Conservation (phyloP, 1,284 basidiomycete genomes). For the Apiotrichum sp. region DNA sequence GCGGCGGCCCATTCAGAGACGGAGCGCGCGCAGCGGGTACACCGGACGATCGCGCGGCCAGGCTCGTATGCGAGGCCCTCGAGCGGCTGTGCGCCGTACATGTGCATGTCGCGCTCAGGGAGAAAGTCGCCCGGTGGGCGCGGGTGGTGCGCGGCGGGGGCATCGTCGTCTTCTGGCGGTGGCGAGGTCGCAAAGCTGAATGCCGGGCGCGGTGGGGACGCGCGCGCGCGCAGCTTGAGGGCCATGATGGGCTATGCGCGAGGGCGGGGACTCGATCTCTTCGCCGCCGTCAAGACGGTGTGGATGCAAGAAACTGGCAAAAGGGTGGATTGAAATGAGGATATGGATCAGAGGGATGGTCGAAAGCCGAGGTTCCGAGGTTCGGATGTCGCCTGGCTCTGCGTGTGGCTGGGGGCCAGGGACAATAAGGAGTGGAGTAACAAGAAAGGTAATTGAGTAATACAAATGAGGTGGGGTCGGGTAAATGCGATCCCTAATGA, state of each 20-base stretch:
- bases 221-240: conserved; percentile 25
- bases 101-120: conserved; percentile 75
- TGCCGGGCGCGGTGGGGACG: conserved; percentile 21
- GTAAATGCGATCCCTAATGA: neutral
- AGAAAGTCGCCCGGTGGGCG: conserved; percentile 72
- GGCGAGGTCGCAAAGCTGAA: conserved; percentile 31
- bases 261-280: neutral
- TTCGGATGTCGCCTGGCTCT: too few relatives aligned
- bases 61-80: conserved; percentile 43
- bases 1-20: conserved; percentile 65
- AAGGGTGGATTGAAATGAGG: too few relatives aligned
- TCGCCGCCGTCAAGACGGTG: too few relatives aligned
- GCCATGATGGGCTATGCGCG: conserved; percentile 19
- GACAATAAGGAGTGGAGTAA: conserved; percentile 12
- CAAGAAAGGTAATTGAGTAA: neutral
- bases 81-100: conserved; percentile 70
- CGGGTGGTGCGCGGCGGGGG: conserved; percentile 14
- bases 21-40: conserved; percentile 69
- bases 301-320: too few relatives aligned
- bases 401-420: neutral
- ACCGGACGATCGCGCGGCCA: conserved; percentile 67
- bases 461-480: neutral
- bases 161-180: conserved; percentile 8
- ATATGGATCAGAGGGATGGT: too few relatives aligned
- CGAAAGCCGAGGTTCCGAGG: too few relatives aligned